Base-by-base conservation (phyloP, 768 basidiomycete species). In the Pleurotus citrinopileatus region DNA sequence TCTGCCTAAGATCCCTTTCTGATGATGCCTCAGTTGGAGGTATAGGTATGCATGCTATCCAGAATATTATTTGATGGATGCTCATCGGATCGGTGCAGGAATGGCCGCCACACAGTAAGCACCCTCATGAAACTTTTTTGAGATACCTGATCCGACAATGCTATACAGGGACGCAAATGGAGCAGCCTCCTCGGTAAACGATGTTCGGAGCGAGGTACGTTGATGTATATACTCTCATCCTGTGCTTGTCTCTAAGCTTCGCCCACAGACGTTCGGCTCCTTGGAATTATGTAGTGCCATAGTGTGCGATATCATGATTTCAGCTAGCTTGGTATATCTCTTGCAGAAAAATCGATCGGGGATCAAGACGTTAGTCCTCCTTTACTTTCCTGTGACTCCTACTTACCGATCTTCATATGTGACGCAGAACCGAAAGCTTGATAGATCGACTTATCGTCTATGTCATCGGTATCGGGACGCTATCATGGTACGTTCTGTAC, bases 341-440 rank as follows among this genome's bases (percentile, higher is more conserved):
- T 32, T 52, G 29, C 50, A 52, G 3, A 52, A 52, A n/a, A 52
- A 27, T 26, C 50, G 50, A 4, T 37, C 50, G 4, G 50, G 50
- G n/a, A 52, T 52, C n/a, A 52, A 52, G 34, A 37, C 20, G 50
- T 52, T 19, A 17, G 32, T 37, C n/a, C 26, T 48, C 19, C 13
- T 28, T 27, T 17, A 5, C n/a, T 13, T 5, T n/a, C n/a, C n/a
- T n/a, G n/a, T n/a, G n/a, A n/a, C n/a, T n/a, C n/a, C n/a, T n/a
- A n/a, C n/a, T n/a, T n/a, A n/a, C n/a, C n/a, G n/a, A n/a, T n/a
- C n/a, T n/a, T n/a, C n/a, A n/a, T n/a, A n/a, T n/a, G n/a, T n/a
- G n/a, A n/a, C n/a, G n/a, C n/a, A 40, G 38, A n/a, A 40, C 38
- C 13, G 38, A 40, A 19, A 40, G 17, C 17, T 12, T 40, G 7